Conservation (phyloP, 257 asterid genomes). For the Echites panduratus region DNA sequence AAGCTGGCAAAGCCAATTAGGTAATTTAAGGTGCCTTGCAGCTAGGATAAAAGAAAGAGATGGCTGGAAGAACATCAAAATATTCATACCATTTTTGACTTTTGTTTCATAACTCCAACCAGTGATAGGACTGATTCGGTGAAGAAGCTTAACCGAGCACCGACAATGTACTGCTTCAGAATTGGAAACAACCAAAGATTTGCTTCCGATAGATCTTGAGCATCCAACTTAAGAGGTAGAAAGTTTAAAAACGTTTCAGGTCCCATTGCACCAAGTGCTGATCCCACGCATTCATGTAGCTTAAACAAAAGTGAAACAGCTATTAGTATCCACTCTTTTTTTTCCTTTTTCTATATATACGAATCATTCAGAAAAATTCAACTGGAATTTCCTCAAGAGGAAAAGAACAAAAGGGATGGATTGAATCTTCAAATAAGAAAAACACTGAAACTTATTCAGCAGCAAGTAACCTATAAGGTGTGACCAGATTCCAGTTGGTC, state of each 20-base stretch:
- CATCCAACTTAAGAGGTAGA: constrained; percentile 71
- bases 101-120: constrained; percentile 55
- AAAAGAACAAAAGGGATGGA: not conserved
- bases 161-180: constrained; percentile 71
- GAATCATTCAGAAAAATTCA: not conserved
- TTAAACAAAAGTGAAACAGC: constrained; percentile 23
- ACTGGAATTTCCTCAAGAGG: not conserved
- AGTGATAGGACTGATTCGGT: constrained; percentile 49
- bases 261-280: constrained; percentile 89
- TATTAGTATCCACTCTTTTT: not conserved
- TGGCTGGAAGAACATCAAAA: not conserved
- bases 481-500: not conserved
- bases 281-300: constrained; percentile 91
- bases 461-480: not conserved
- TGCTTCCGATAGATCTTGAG: constrained; percentile 58
- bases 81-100: constrained; percentile 57
- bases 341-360: not conserved
- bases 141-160: constrained; percentile 65
- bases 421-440: not conserved
- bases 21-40: constrained; percentile 7
- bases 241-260: constrained; percentile 61
- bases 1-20: constrained; percentile 43
- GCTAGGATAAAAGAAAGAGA: constrained; percentile 8
- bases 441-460: not conserved
- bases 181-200: constrained; percentile 91